phyloP scores from a whole-genome alignment of 192 early-diverging fungal genomes.

The Backusella tarrabulga region DNA sequence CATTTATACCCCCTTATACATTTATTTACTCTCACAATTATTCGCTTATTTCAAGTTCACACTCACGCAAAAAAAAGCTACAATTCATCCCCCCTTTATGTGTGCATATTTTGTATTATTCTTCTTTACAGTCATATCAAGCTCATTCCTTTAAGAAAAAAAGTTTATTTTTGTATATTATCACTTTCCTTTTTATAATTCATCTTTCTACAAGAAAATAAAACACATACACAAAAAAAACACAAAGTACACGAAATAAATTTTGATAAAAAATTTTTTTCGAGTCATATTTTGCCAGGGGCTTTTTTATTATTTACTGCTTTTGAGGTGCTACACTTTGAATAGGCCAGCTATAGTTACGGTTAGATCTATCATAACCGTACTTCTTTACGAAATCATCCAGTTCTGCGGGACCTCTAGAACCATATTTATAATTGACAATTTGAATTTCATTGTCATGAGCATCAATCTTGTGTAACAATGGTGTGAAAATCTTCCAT shows the following conservation, averaged over 20 bases:
- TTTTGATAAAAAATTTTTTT: not conserved
- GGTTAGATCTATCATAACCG: constrained; percentile 23
- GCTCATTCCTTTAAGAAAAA: not conserved
- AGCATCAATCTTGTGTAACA: constrained; percentile 85
- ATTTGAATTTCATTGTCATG: constrained; percentile 44
- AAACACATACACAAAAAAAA: not conserved
- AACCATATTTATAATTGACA: constrained; percentile 76
- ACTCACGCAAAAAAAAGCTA: not conserved
- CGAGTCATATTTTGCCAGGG: not conserved
- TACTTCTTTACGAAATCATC: constrained; percentile 72
- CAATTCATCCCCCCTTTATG: not conserved
- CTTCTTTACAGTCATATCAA: constrained; percentile 3
- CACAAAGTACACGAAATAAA: not conserved
- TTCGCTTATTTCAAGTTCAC: not conserved
- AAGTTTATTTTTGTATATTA: constrained; percentile 3
- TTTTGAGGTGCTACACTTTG: constrained; percentile 8
- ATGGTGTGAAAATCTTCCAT: constrained; percentile 97
- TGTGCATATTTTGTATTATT: constrained; percentile 5
- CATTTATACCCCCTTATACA: not conserved
- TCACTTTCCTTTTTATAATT: not conserved
- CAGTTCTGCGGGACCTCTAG: constrained; percentile 76
- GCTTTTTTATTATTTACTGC: constrained; percentile 2
- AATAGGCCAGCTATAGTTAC: constrained; percentile 10
- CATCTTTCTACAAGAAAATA: not conserved
- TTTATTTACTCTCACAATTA: not conserved